Base-by-base conservation (phyloP, 2,329 filamentous ascomycete genomes). In the Neofusicoccum sp. region DNA sequence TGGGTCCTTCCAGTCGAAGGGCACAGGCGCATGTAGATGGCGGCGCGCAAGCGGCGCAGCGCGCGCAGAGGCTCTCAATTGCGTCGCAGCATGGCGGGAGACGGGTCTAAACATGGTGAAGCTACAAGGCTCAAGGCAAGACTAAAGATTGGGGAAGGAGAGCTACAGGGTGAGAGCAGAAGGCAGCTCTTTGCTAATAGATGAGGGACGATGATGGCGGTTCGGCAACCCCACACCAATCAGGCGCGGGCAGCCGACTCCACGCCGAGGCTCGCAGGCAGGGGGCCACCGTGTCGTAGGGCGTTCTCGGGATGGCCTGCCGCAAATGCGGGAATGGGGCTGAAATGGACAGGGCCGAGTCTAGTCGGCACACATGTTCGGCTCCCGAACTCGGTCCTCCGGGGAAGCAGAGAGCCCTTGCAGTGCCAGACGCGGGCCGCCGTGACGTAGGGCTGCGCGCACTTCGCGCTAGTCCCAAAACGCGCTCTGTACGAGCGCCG, bases 1-100 rank as follows among this genome's bases (percentile, higher is more conserved):
- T 22, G 95, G 93, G 74, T 99, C 95, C 75, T 95, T 86, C 94
- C 95, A 99, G 76, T 96, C 88, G 76, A 97, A 98, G 4, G 76
- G 61, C 31, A 76, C 76, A 34, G 79, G 78, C 37, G 80, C 71
- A 65, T 77, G 78, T 14, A 78, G 71, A 71, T 78, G 71, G 49
- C 80, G 66, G 71, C 72, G 48, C 41, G 61, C 62, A 31, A 58
- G 22, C 44, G 65, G 64, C 71, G 64, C 63, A 67, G 71, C 71
- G 65, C 66, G 68, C 66, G 70, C 73, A 52, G 65, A 64, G 54
- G 69, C 54, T 49, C 59, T 71, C 66, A 76, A 75, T 74, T 76
- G 79, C 76, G 75, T 77, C 65, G 69, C 73, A 69, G 70, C 76
- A 65, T 71, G 75, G 71, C 71, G 74, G 66, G 68, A 73, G 36